A percentile compares a stretch with the other conserved stretches of the same genome.
These are phyloP conservation scores for Wallemia ichthyophaga DNA, from an alignment of 1,284 basidiomycete species.

Conservation along the genomic window DNA sequence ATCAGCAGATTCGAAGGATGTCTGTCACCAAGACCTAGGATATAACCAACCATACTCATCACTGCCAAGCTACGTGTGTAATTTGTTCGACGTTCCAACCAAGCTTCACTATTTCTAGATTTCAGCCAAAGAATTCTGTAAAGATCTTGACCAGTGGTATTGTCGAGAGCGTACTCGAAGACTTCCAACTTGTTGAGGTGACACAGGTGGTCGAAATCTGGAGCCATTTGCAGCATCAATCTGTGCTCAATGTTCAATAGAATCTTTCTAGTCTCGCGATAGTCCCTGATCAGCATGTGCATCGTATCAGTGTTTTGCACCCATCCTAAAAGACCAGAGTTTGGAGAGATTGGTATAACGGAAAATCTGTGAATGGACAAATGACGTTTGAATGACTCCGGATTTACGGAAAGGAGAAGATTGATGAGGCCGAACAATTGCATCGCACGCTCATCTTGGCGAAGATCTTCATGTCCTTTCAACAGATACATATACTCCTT, in stretches of 20 bases:
- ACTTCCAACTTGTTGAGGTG: constrained; percentile 96
- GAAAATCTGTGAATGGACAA: constrained; percentile 80
- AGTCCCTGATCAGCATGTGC: constrained; percentile 91
- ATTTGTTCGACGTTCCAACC: constrained; percentile 86
- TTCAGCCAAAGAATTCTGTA: constrained; percentile 95
- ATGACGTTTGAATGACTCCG: constrained; percentile 82
- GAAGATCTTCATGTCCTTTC: constrained; percentile 96
- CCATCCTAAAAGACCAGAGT: constrained; percentile 84
- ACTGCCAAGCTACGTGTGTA: constrained; percentile 87
- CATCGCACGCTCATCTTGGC: constrained; percentile 98
- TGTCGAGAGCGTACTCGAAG: constrained; percentile 94
- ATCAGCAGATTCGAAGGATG: constrained; percentile 90
- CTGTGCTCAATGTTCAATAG: constrained; percentile 93
- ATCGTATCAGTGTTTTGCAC: constrained; percentile 89
- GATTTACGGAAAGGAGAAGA: constrained; percentile 70
- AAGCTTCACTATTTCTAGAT: constrained; percentile 79
- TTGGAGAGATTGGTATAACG: constrained; percentile 83
- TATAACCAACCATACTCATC: constrained; percentile 91
- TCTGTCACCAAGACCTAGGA: constrained; percentile 88
- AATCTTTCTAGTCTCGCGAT: constrained; percentile 80
- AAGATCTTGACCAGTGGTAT: constrained; percentile 95
- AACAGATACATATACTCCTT: constrained; percentile 74
- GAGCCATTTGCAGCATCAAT: constrained; percentile 98
- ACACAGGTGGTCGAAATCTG: constrained; percentile 85
- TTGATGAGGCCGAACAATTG: constrained; percentile 95